These are phyloP conservation scores for Seiridium cupressi DNA, from an alignment of 2,329 filamentous ascomycete species.

Conservation along the genomic window DNA sequence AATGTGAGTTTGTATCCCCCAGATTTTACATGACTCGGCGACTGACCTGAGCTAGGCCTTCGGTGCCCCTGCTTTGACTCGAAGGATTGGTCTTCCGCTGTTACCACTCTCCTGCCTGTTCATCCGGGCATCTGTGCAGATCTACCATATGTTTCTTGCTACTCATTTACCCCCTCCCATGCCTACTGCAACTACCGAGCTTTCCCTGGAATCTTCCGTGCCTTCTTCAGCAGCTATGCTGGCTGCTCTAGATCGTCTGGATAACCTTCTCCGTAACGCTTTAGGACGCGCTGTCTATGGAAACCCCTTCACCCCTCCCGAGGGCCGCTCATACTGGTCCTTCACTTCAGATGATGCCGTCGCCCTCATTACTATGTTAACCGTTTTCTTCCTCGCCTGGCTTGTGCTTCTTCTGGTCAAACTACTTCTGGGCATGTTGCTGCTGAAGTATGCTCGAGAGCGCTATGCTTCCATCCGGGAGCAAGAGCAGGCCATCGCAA, in stretches of 20 bases:
- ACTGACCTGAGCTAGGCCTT: constrained; percentile 63
- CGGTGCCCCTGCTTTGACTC: constrained; percentile 82
- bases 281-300: constrained; percentile 73
- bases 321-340: constrained; percentile 43
- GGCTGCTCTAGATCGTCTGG: constrained; percentile 76
- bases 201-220: constrained; percentile 61
- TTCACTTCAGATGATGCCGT: constrained; percentile 73
- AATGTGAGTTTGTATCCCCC: constrained; percentile 57
- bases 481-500: constrained; percentile 53
- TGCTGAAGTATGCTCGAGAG: constrained; percentile 76
- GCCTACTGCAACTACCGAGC: constrained; percentile 62
- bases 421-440: constrained; percentile 81
- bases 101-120: constrained; percentile 93
- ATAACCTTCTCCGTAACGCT: constrained; percentile 73
- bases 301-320: constrained; percentile 40
- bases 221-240: constrained; percentile 71
- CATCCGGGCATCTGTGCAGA: constrained; percentile 90
- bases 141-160: constrained; percentile 96
- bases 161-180: constrained; percentile 78
- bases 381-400: constrained; percentile 83
- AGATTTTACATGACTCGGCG: neutral
- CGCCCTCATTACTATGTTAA: constrained; percentile 75
- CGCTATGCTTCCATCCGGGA: constrained; percentile 80
- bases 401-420: constrained; percentile 82
- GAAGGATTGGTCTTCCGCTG: constrained; percentile 84